Base-by-base conservation (phyloP, 352 stramenopile genomes). In the Globisporangium canariense region DNA sequence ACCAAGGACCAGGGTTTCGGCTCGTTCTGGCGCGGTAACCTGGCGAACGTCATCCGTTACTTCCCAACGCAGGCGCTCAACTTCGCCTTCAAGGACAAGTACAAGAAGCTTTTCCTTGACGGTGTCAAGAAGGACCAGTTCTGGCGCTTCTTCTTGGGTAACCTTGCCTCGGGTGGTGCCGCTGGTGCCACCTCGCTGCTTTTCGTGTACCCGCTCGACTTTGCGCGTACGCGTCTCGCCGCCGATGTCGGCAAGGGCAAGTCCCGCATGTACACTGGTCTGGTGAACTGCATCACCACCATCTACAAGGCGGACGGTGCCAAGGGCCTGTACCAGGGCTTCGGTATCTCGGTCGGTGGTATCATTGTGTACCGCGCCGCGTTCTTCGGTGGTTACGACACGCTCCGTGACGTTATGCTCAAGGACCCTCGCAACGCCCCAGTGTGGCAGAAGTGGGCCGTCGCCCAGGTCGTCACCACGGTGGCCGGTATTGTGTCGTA, bases 321-420 rank as follows among this genome's bases (percentile, higher is more conserved):
- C 32, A 72, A 83, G 61, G 90, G 90, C 55, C 84, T 99, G 57
- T 99, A 99, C 93, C 98, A 99, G 75, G 98, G 98, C 79, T 99
- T 99, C 70, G 97, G 96, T 75, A 90, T 99, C 53, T 99, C 97
- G 57, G 89, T 99, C 60, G 86, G 96, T 79, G 97, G 98, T 92
- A 99, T 96, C 80, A 99, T 99, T 70, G 93, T 98, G 67, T 99
- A 99, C 96, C 96, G 97, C 88, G 97, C 96, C 64, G 91, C 90
- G 36, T 99, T 99, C 90, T 99, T 99, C 75, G 97, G 97, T 79
- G 89, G 98, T 76, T 99, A 99, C 86, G 97, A 99, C 75, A 99
- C 97, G 28, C 75, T 98, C 54, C 96, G 93, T 79, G 96, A 97
- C 71, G 61, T 97, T 43, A 70, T 85, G 14, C 76, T 97, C 45